Evolutionary conservation across 2,329 filamentous ascomycete species (phyloP), one percentile per base, ranked within the genome.

Genomic region (Chrysosphaeria jannelii): DNA sequence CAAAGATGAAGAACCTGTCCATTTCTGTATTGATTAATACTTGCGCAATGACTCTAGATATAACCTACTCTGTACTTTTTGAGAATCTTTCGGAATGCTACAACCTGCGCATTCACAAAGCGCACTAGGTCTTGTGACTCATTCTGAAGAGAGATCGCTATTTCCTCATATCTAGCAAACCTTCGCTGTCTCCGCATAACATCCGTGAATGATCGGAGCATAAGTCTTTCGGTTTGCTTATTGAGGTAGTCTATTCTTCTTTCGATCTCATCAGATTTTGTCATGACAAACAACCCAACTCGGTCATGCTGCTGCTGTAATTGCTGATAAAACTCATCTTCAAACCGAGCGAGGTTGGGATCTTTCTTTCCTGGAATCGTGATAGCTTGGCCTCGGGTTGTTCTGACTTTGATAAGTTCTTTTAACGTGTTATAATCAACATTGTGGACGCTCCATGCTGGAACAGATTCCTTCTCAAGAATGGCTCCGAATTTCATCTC

Each of bases 401-500:
- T 88, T 38, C 76, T 60, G 29, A 57, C 57, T 42, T 81, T 85
- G 50, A 88, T 81, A 36, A 74, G 55, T 40, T 72, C 57, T 44
- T 88, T 88, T 31, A 88, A 57, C 23, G 71, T 70, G 41, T 81
- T 75, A 51, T 88, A 88, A 42, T 85, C 75, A 43, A 88, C 63
- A 43, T 88, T 85, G 41, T 79, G 68, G 32, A 74, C 54, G 36
- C 59, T 70, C 72, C 72, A 85, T 57, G 70, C 63, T 31, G 72
- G 71, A 37, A 78, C 71, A 22, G 71, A 79, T 41, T 71, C 58
- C 43, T 61, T 55, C 39, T 67, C 61, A 30, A 85, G 54, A 29
- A 62, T 67, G 32, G 71, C 53, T 31, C 69, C 68, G 56, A 69
- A 76, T 52, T 76, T 75, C 69, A 75, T 76, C 10, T n/a, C n/a